Evolutionary conservation across 2,329 filamentous ascomycete species (phyloP).

Genomic region (Penicillium hesseltinei): DNA sequence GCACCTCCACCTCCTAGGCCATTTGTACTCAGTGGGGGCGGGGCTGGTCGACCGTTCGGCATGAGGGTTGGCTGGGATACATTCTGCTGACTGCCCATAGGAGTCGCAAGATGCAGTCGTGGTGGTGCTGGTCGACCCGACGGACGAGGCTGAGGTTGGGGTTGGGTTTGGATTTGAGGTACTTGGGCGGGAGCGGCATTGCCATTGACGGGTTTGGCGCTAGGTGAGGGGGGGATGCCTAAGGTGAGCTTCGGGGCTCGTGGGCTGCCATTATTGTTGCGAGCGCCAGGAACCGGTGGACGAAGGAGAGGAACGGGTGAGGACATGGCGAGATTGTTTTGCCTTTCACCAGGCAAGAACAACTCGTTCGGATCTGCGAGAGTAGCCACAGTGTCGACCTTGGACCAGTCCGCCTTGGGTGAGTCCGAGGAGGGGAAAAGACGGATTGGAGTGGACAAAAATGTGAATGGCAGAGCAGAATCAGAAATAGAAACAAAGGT

Average conservation of each 20-base stretch:
- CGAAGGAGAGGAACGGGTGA: constrained; percentile 73
- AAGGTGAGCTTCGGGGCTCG: constrained; percentile 78
- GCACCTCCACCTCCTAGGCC: constrained; percentile 77
- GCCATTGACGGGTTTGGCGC: constrained; percentile 67
- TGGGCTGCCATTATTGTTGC: constrained; percentile 59
- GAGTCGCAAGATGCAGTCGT: constrained; percentile 81
- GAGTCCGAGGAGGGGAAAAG: constrained; percentile 8
- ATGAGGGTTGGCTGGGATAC: constrained; percentile 63
- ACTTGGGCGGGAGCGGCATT: constrained; percentile 43
- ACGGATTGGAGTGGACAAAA: constrained; percentile 7
- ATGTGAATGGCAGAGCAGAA: constrained; percentile 3
- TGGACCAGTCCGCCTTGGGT: constrained; percentile 12
- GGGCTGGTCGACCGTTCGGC: constrained; percentile 53
- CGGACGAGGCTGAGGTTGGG: constrained; percentile 48
- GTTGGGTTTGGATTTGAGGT: constrained; percentile 45
- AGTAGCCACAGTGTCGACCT: constrained; percentile 37
- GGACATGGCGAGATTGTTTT: constrained; percentile 60
- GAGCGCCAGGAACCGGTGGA: constrained; percentile 72
- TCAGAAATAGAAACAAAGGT: not conserved
- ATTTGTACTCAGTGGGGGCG: constrained; percentile 62
- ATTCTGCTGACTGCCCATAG: constrained; percentile 71
- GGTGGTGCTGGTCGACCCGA: constrained; percentile 64
- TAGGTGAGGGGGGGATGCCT: constrained; percentile 85
- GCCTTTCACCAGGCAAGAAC: constrained; percentile 42
- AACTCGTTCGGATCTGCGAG: constrained; percentile 42